phyloP scores from a whole-genome alignment of 305 asterid species.

The Withania somnifera region DNA sequence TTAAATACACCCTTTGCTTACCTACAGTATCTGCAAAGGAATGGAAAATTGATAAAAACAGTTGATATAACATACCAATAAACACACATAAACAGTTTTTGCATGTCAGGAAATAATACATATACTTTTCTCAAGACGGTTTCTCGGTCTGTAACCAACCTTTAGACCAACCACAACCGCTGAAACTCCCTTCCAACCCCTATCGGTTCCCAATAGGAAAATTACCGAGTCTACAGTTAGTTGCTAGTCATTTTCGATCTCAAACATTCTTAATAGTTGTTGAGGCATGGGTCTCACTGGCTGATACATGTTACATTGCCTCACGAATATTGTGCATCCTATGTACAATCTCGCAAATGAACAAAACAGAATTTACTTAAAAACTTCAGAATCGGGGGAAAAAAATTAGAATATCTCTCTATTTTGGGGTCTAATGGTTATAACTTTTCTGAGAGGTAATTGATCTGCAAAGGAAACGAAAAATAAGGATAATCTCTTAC shows the following conservation, averaged over 20 bases:
- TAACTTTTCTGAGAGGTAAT: not conserved
- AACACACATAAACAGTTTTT: not conserved
- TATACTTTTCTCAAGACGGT: too few species aligned
- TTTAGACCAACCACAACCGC: too few species aligned
- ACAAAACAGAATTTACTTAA: not conserved
- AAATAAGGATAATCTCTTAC: not conserved
- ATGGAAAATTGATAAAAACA: not conserved
- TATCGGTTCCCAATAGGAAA: not conserved
- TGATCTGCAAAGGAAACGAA: not conserved
- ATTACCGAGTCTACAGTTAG: not conserved
- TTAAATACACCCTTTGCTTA: constrained; percentile 77
- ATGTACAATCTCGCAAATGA: not conserved
- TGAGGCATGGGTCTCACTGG: not conserved
- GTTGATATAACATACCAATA: not conserved
- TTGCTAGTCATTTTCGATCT: not conserved
- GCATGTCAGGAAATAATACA: not conserved
- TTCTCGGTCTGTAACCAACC: too few species aligned
- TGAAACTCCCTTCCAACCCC: too few species aligned
- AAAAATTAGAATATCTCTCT: not conserved
- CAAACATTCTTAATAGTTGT: not conserved
- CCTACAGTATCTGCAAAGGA: constrained; percentile 62
- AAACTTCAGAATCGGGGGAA: not conserved
- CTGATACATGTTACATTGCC: not conserved
- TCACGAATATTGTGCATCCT: too few species aligned
- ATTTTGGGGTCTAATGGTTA: not conserved